Evolutionary conservation across 1,284 basidiomycete species (phyloP).

Genomic region (Kwoniella shivajii): DNA sequence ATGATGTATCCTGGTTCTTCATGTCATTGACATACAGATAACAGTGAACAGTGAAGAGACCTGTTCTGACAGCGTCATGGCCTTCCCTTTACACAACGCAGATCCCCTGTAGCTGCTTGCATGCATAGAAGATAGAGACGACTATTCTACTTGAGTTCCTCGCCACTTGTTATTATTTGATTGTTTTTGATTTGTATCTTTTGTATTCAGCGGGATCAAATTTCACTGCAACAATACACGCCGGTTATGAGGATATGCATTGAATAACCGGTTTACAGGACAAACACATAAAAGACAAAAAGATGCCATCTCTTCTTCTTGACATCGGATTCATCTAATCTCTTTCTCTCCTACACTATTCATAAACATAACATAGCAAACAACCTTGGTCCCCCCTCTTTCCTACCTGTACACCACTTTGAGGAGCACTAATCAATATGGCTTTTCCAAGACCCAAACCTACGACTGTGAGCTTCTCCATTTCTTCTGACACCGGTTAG

Average conservation of each 20-base stretch:
- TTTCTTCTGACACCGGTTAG: background rate
- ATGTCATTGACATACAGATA: too few relatives aligned
- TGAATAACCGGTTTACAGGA: background rate
- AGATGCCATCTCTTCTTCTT: background rate
- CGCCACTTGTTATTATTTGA: background rate
- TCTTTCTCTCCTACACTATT: background rate
- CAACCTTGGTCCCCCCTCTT: background rate
- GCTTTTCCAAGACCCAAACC: conserved; percentile 53
- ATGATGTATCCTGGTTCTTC: too few relatives aligned
- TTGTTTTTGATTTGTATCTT: too few relatives aligned
- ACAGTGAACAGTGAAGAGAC: too few relatives aligned
- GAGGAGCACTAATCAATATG: conserved; percentile 33
- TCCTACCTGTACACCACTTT: too few relatives aligned
- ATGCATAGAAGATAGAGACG: too few relatives aligned
- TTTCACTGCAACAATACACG: background rate
- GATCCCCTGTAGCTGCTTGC: too few relatives aligned
- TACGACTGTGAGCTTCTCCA: conserved; percentile 46
- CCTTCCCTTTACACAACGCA: too few relatives aligned
- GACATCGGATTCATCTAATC: too few relatives aligned
- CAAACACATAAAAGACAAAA: background rate
- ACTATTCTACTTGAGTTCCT: too few relatives aligned
- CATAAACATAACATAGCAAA: background rate
- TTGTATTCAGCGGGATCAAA: background rate
- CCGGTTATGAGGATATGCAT: background rate
- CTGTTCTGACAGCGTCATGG: too few relatives aligned